Evolutionary conservation across 2,329 filamentous ascomycete genomes (phyloP), one percentile per base, ranked within the genome.

Genomic region (Botryotinia convoluta): DNA sequence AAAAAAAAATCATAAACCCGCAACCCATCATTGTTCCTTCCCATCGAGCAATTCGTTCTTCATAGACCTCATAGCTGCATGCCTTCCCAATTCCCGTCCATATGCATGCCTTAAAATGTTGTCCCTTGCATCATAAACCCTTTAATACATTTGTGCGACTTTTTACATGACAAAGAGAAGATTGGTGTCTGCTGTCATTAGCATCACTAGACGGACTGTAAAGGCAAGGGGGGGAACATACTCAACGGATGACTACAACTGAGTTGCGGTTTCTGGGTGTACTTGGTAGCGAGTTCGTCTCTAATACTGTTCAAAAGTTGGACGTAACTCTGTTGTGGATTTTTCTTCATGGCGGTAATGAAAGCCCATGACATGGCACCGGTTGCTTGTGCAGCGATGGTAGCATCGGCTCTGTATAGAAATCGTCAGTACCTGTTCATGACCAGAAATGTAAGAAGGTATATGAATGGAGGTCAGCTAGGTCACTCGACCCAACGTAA

Each of bases 301-400:
- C 96, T 93, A 80, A 99, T 95, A 83, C 91, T 97, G 86, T 98
- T 98, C 77, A 99, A 88, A 73, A 99, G 86, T 85, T 98, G 91
- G 69, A 98, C 93, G 81, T 99, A 99, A 84, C 92, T 97, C 85
- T 98, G 96, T 81, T 97, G 92, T 0, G 94, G 94, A 81, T 97
- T 97, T 85, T 95, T 94, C 86, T 93, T 95, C 80, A 98, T 87
- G 32, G 95, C 92, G 1, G 88, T 90, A 82, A 99, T 96, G 82
- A 99, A 99, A 3, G 96, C 96, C 90, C 93, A 98, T 5, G 94
- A 97, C 96, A 99, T 98, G 82, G 96, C 96, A 72, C 96, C 96
- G 0, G 96, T 99, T 48, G 96, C 95, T 84, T 98, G 88, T 73
- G 93, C 75, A 60, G 79, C 89, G 77, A 98, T 98, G 42, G 90